Evolutionary conservation across 768 basidiomycete genomes (phyloP), one percentile per base, ranked within the genome.

Genomic region (Rhizopogon vesiculosus): DNA sequence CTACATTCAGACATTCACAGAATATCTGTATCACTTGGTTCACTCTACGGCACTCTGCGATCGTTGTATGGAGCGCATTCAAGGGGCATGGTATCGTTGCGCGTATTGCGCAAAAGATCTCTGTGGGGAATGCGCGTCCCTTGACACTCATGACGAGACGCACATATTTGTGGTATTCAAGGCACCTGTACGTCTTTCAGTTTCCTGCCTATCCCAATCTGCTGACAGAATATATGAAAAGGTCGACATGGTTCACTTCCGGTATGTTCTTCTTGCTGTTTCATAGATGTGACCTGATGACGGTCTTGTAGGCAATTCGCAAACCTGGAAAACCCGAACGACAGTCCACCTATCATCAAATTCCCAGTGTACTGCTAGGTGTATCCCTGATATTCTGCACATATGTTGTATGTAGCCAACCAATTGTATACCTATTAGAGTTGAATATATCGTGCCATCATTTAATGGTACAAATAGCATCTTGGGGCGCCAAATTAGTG

Each of bases 81-180:
- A 76, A n/a, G 95, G 95, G 15, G 82, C 84, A 61, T 98, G 95
- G 95, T 89, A 86, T 71, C 82, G 89, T 61, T 98, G 95, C 64
- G 92, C 84, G 4, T 91, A 93, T 65, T 97, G 94, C 64, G 78
- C 79, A 6, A 85, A 82, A 61, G 95, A 98, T 66, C 74, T 96
- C n/a, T 97, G 95, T 71, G 84, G 84, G 42, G 79, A 79, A 31
- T 96, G 94, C 62, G 89, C 94, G 68, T 77, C 74, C 45, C 72
- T 89, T 28, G 92, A 92, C 64, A 87, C 87, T 44, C 94, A 97
- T 64, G 82, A 94, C 61, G 77, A 82, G 56, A 84, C 82, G 1
- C 94, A 96, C 65, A 71, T 92, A 42, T 98, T 94, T 69, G 76
- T 95, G 35, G 89, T 90, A 7, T 88, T 97, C 74, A 98, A 98